A percentile compares a stretch with the other conserved stretches of the same genome.
Conservation (phyloP, 148 eudicot genomes). For the Vaccinium corymbosum region DNA sequence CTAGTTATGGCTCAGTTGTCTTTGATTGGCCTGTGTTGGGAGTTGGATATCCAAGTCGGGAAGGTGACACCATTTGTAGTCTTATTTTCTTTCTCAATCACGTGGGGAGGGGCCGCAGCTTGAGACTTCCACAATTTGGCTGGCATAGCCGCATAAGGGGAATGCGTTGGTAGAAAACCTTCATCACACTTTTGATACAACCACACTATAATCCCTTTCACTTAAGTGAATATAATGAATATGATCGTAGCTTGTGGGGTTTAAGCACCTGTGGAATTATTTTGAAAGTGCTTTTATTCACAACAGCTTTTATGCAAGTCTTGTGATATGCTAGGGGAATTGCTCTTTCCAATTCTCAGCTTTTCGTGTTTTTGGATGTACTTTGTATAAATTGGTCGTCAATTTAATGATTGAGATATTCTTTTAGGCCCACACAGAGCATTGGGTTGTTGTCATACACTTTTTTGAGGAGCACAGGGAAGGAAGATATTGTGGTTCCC, state of each 20-base stretch:
- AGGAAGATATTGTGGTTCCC: constrained; percentile 97
- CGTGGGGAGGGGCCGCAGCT: background rate
- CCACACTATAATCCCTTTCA: background rate
- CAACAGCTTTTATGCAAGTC: background rate
- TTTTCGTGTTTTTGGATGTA: constrained; percentile 12
- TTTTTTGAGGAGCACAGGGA: constrained; percentile 81
- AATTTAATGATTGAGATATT: background rate
- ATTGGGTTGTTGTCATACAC: constrained; percentile 91
- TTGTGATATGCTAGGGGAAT: background rate
- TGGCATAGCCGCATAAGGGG: background rate
- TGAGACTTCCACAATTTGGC: background rate
- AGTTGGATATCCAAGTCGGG: background rate
- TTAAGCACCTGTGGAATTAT: background rate
- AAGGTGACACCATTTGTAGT: background rate
- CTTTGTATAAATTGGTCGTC: background rate
- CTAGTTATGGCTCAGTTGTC: background rate
- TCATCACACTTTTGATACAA: background rate
- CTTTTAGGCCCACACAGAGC: constrained; percentile 57
- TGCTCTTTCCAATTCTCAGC: background rate
- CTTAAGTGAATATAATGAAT: background rate
- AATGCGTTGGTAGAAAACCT: background rate
- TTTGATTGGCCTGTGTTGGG: background rate
- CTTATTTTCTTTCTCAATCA: background rate
- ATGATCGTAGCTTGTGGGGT: background rate
- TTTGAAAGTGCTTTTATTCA: background rate